Percentiles rank a stretch among this genome's conserved stretches.
phyloP scores from a whole-genome alignment of 345 rosid genomes.

The Firmiana major region DNA sequence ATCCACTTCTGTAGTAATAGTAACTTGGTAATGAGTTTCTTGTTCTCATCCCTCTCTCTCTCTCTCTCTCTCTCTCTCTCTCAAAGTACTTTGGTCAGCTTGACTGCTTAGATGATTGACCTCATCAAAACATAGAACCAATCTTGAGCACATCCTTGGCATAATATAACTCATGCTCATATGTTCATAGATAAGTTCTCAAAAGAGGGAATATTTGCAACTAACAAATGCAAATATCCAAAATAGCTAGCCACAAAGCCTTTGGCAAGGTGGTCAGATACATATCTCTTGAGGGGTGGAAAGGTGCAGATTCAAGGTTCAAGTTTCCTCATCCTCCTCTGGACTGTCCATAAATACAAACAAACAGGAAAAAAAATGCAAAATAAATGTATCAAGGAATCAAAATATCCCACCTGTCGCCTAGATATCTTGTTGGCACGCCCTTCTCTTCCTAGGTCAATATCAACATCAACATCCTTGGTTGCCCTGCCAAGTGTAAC shows the following conservation, averaged over 20 bases:
- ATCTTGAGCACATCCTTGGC: neutral
- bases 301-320: neutral
- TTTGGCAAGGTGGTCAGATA: neutral
- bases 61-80: slow-evolving; percentile 2
- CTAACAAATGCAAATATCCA: slow-evolving; percentile 1
- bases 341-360: neutral
- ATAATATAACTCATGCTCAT: neutral
- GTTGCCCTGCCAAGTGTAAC: slow-evolving; percentile 88
- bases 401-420: slow-evolving; percentile 54
- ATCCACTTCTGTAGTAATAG: neutral
- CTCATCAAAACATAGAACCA: neutral
- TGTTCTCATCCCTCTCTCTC: neutral
- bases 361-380: neutral
- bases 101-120: neutral
- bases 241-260: neutral
- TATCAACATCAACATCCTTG: slow-evolving; percentile 59
- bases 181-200: neutral
- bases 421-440: slow-evolving; percentile 64
- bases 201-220: neutral
- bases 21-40: neutral
- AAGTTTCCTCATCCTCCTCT: neutral
- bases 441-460: slow-evolving; percentile 76
- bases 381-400: slow-evolving; percentile 6
- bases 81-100: neutral
- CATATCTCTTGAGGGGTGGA: neutral